These are phyloP conservation scores for Diutina catenulata DNA, from an alignment of 1,139 yeast species.

Conservation along the genomic window DNA sequence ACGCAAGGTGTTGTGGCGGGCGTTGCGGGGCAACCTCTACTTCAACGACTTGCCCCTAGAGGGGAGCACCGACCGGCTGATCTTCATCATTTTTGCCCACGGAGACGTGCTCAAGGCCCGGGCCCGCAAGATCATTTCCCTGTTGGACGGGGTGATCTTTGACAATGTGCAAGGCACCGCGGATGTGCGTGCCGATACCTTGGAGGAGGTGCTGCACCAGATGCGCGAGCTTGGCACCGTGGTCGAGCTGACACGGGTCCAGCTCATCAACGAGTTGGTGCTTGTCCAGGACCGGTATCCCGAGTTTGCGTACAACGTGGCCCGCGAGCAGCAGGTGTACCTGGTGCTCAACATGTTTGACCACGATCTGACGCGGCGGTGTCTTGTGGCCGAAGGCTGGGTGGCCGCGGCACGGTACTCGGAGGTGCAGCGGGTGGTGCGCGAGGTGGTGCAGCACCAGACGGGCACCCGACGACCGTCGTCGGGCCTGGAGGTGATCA, in stretches of 20 bases:
- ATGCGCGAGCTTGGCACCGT: constrained; percentile 40
- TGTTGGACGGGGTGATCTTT: constrained; percentile 72
- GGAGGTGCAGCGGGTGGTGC: constrained; percentile 1
- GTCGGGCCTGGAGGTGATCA: constrained; percentile 1
- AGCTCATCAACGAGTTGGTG: constrained; percentile 62
- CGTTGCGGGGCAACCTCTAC: constrained; percentile 41
- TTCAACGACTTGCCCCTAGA: constrained; percentile 37
- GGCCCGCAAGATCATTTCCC: constrained; percentile 66
- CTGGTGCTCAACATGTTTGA: constrained; percentile 70
- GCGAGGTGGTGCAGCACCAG: background rate
- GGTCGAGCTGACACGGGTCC: constrained; percentile 55
- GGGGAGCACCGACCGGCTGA: constrained; percentile 45
- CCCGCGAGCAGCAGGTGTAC: constrained; percentile 66
- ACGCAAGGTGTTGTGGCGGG: constrained; percentile 43
- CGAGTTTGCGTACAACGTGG: constrained; percentile 30
- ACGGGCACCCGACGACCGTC: background rate
- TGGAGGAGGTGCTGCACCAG: constrained; percentile 48
- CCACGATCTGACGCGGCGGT: constrained; percentile 74
- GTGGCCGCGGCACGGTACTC: constrained; percentile 37
- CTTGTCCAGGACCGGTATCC: constrained; percentile 46
- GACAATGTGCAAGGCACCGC: constrained; percentile 48
- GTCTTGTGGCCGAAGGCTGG: constrained; percentile 98
- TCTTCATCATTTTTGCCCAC: constrained; percentile 79
- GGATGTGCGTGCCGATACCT: constrained; percentile 37
- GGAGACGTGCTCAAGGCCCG: constrained; percentile 62